Base-by-base conservation (phyloP, 495 filamentous ascomycete genomes). In the Zalerion maritima region DNA sequence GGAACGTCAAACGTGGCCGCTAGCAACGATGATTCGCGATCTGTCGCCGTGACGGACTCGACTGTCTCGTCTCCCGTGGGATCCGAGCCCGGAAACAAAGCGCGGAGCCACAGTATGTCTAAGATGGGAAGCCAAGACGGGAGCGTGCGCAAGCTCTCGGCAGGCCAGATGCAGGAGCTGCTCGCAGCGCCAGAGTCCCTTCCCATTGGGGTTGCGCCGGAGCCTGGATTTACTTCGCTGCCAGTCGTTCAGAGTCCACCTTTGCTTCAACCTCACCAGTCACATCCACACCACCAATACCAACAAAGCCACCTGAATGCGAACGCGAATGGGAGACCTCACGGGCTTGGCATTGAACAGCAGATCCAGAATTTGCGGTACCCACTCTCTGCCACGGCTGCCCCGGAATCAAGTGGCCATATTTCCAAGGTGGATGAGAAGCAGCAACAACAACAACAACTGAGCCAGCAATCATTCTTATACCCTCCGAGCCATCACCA, bases 131-230 rank as follows among this genome's bases (percentile, higher is more conserved):
- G 43, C 27, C 49, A 50, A 12, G 52, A 49, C 20, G n/a, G n/a
- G n/a, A 61, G 52, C 24, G 45, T 62, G 17, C 44, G 67, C 31
- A 67, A 69, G 22, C 58, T 75, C 16, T 72, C 69, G 0, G 65
- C 67, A 1, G 60, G 55, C 33, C 60, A 71, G 49, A 62, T 73
- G 18, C 52, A 65, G 18, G 63, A 64, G 21, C 42, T 75, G 21
- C 63, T 67, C 0, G 52, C 58, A 4, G 60, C 68, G 0, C 62
- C 67, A 12, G 59, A 67, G 24, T 67, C 58, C 11, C 42, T 69
- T 0, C 64, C 62, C 13, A 43, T 58, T 19, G 54, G 53, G 2
- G 25, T 52, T 10, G 43, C 59, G 5, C 34, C 46, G 3, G 30
- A 37, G 21, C 29, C 39, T 14, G 51, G 54, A 14, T 43, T 47